Base-by-base conservation (phyloP, 768 basidiomycete genomes). In the Sporobolomyces pararoseus region DNA sequence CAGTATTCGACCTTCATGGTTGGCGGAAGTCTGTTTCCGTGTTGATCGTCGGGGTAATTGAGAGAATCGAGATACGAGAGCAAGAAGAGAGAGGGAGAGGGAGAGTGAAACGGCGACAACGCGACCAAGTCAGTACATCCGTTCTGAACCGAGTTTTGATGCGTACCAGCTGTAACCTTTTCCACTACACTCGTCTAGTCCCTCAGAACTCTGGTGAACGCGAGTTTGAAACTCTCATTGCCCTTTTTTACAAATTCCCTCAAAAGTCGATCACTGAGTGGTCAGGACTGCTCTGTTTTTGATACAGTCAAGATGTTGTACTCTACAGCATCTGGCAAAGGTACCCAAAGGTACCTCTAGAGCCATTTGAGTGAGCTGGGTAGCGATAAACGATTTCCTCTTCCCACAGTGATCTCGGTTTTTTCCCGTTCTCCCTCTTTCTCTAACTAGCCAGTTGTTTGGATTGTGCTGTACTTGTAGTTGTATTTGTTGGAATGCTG, bases 1-100 rank as follows among this genome's bases (percentile, higher is more conserved):
- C 97, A 96, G 83, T 92, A 89, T 83, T 98, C 95, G 85, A 97
- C 87, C 87, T 97, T 97, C 82, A 82, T 82, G 58, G 49, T 74
- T 66, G 65, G 55, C 70, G 70, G 44, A 37, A 50, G 65, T 61
- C 66, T 68, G 51, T 32, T 16, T 23, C 25, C 37, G 27, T 6
- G 50, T 25, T 32, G n/a, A 25, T 10, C 13, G 29, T 44, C 17
- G 21, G 13, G 23, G 46, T 9, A 9, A 17, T 9, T 42, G 39
- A 42, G 39, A 17, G 39, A 9, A 17, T 42, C 17, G n/a, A 14
- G 27, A 9, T 2, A 27, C 31, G 60, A 29, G 42, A 39, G 27
- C 32, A 7, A 4, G 52, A 27, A 12, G 10, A 47, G 23, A 23
- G 46, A 29, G 23, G 32, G 13, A 39, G 25, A 21, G 16, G 34